Evolutionary conservation across 192 early-diverging fungal species (phyloP).

Genomic region (Coemansia sp.): DNA sequence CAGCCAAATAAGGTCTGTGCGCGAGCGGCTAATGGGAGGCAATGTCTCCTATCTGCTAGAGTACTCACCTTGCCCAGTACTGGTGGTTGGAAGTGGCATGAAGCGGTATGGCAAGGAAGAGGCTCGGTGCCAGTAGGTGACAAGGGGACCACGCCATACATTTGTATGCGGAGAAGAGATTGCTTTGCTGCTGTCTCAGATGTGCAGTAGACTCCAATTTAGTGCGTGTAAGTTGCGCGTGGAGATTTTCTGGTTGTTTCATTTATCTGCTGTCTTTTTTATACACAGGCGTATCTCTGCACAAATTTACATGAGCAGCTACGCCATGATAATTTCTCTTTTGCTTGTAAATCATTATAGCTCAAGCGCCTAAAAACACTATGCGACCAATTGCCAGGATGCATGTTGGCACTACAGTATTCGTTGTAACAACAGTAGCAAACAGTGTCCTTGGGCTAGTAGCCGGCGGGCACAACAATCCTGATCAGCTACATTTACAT

Average conservation of each 20-base stretch:
- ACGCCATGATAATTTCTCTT: background rate
- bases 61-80: slow-evolving; percentile 41
- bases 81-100: slow-evolving; percentile 23
- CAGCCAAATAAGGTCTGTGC: slow-evolving; percentile 27
- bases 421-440: background rate
- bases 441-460: background rate
- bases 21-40: slow-evolving; percentile 32
- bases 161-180: background rate
- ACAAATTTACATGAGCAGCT: background rate
- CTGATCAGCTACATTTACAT: slow-evolving; percentile 23
- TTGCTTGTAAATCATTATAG: too few species aligned
- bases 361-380: too few species aligned
- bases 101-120: slow-evolving; percentile 1
- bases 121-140: slow-evolving; percentile 4
- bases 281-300: background rate
- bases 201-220: slow-evolving; percentile 15
- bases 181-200: background rate
- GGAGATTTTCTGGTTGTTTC: background rate
- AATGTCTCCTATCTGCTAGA: slow-evolving; percentile 29
- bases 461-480: slow-evolving; percentile 13
- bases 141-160: background rate
- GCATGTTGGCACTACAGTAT: background rate
- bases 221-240: background rate
- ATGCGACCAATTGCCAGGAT: too few species aligned
- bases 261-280: background rate